Evolutionary conservation across 345 rosid genomes (phyloP).

Genomic region (Aurinia saxatilis): DNA sequence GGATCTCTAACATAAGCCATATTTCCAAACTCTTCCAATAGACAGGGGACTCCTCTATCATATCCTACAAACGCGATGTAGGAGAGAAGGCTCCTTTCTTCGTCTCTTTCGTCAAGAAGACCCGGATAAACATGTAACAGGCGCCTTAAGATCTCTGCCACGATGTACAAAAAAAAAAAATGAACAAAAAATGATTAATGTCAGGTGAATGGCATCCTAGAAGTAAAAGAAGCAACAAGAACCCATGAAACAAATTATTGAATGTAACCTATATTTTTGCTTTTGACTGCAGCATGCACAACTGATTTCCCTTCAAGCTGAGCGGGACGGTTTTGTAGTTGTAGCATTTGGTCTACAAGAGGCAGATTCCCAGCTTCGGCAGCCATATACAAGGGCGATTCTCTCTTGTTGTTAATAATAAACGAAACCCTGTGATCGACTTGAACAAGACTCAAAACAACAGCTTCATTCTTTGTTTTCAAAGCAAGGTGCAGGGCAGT

Average conservation of each 20-base stretch:
- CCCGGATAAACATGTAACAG: background rate
- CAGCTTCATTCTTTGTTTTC: background rate
- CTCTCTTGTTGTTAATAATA: background rate
- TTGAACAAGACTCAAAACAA: background rate
- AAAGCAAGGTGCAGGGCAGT: conserved; percentile 24
- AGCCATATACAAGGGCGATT: conserved; percentile 16
- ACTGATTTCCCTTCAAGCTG: conserved; percentile 10
- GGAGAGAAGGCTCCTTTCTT: background rate
- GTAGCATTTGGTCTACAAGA: background rate
- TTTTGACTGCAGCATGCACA: conserved; percentile 11
- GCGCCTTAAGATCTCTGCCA: conserved; percentile 2
- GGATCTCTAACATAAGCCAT: background rate
- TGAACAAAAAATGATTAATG: background rate
- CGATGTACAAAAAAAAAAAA: background rate
- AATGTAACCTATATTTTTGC: background rate
- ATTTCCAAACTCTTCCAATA: background rate
- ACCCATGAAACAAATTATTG: background rate
- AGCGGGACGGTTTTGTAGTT: background rate
- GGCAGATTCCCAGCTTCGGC: background rate
- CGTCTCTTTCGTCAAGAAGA: background rate
- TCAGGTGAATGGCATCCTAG: background rate
- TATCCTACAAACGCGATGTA: background rate
- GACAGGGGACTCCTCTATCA: background rate
- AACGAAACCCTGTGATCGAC: background rate
- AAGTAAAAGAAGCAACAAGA: too few relatives aligned